phyloP scores from a whole-genome alignment of 2,329 filamentous ascomycete species.

The Aspergillus carbonarius region DNA sequence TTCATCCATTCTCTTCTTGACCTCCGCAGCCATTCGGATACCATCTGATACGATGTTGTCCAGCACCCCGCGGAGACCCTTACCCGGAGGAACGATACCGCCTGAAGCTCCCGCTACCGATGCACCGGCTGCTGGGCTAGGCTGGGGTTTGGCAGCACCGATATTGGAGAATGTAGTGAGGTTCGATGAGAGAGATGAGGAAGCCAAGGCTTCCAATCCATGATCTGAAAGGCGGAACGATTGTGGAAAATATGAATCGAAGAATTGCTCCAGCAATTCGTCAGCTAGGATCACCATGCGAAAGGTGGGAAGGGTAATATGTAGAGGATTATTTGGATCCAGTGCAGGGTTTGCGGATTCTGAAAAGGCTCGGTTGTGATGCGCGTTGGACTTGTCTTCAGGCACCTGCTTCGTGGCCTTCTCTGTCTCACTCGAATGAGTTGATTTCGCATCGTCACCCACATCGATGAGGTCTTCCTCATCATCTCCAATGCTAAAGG shows the following conservation, averaged over 20 bases:
- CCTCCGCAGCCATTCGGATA: constrained; percentile 92
- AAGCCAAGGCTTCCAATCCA: constrained; percentile 48
- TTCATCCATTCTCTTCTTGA: constrained; percentile 89
- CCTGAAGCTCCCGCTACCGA: constrained; percentile 53
- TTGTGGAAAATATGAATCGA: constrained; percentile 90
- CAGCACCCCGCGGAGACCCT: constrained; percentile 84
- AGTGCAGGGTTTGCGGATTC: constrained; percentile 85
- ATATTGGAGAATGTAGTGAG: constrained; percentile 84
- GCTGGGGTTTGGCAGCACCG: constrained; percentile 49
- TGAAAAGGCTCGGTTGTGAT: constrained; percentile 60
- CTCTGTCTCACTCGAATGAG: constrained; percentile 18
- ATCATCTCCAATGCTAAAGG: constrained; percentile 76
- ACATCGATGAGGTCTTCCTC: constrained; percentile 48
- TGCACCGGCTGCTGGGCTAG: constrained; percentile 35
- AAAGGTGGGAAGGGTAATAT: constrained; percentile 96
- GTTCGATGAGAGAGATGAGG: constrained; percentile 59
- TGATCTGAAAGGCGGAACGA: constrained; percentile 84
- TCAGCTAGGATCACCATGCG: constrained; percentile 98
- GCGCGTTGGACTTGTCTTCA: constrained; percentile 30
- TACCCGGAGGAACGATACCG: constrained; percentile 62
- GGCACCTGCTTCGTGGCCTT: constrained; percentile 16
- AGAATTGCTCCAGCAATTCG: constrained; percentile 93
- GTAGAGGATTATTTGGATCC: constrained; percentile 86
- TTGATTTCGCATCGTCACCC: constrained; percentile 33
- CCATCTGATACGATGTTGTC: constrained; percentile 98